These are phyloP conservation scores for Blastocystis sp. DNA, from an alignment of 352 stramenopile genomes.

Conservation along the genomic window DNA sequence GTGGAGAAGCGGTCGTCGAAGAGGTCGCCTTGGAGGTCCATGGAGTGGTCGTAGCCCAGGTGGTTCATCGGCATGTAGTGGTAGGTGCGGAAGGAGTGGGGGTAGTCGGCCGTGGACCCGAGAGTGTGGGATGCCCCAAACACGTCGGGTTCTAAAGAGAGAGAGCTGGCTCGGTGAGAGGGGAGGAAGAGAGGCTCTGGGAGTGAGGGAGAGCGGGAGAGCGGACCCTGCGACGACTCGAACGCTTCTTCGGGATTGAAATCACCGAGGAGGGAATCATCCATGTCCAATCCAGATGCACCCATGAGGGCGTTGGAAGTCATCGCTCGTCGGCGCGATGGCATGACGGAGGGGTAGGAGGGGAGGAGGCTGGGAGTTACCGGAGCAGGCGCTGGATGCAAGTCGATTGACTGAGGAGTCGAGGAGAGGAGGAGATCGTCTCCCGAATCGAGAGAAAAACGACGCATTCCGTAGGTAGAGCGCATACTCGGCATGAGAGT, in stretches of 20 bases:
- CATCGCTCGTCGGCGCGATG: neutral
- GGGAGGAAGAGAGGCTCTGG: neutral
- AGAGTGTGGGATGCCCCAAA: neutral
- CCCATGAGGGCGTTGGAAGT: conserved; percentile 16
- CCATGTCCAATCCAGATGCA: neutral
- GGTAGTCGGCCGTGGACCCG: neutral
- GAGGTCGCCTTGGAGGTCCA: neutral
- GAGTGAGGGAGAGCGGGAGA: neutral
- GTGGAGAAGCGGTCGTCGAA: neutral
- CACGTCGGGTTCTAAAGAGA: conserved; percentile 10
- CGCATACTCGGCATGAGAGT: neutral
- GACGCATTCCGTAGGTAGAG: neutral
- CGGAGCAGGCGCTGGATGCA: neutral
- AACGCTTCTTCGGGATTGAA: conserved; percentile 16
- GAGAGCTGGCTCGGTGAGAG: neutral
- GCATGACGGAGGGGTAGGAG: neutral
- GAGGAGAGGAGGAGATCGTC: neutral
- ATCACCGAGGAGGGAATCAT: conserved; percentile 10
- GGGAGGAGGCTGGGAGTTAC: neutral
- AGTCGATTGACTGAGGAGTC: neutral
- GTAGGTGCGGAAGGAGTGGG: neutral
- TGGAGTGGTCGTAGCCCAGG: neutral
- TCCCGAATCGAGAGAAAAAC: conserved; percentile 42
- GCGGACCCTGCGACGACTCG: conserved; percentile 32
- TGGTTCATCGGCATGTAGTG: neutral